phyloP scores from a whole-genome alignment of 805 yeast species.

The Cyberlindnera veronae region DNA sequence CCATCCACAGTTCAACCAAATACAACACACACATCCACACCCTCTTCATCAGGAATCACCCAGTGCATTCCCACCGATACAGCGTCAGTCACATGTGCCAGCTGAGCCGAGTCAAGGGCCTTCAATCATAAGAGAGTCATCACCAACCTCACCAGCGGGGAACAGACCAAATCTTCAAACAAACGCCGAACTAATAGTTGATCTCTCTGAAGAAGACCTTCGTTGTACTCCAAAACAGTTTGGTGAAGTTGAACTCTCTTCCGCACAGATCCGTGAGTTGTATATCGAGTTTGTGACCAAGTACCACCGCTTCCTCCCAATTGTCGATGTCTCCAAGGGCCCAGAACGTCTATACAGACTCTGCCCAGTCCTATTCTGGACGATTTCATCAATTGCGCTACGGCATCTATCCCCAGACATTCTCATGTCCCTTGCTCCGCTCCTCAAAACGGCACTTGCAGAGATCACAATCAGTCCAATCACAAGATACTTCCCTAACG shows the following conservation, averaged over 20 bases:
- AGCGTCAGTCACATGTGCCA: not conserved
- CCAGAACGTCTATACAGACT: constrained; percentile 75
- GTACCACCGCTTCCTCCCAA: constrained; percentile 85
- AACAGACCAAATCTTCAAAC: constrained; percentile 10
- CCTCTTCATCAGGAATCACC: not conserved
- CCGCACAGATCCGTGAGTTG: constrained; percentile 58
- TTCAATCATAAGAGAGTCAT: constrained; percentile 23
- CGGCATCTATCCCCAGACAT: constrained; percentile 51
- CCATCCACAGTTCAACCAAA: constrained; percentile 7
- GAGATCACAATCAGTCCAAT: constrained; percentile 90
- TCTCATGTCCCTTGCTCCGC: constrained; percentile 59
- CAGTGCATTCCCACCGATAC: too few species aligned
- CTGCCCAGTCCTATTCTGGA: constrained; percentile 93
- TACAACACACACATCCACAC: constrained; percentile 1
- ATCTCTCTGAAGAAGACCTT: constrained; percentile 36
- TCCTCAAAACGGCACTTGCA: constrained; percentile 72
- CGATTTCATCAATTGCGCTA: constrained; percentile 78
- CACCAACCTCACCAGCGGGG: constrained; percentile 16
- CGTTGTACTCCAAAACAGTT: constrained; percentile 64
- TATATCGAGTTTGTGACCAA: constrained; percentile 67
- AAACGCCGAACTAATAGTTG: constrained; percentile 12
- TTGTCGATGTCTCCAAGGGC: constrained; percentile 77
- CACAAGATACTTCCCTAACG: constrained; percentile 76
- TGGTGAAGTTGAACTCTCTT: constrained; percentile 61
- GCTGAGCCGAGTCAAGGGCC: constrained; percentile 15